A percentile compares a stretch with the other conserved stretches of the same genome.
These are phyloP conservation scores for Pichia cephalocereana DNA, from an alignment of 805 yeast species.

Conservation along the genomic window DNA sequence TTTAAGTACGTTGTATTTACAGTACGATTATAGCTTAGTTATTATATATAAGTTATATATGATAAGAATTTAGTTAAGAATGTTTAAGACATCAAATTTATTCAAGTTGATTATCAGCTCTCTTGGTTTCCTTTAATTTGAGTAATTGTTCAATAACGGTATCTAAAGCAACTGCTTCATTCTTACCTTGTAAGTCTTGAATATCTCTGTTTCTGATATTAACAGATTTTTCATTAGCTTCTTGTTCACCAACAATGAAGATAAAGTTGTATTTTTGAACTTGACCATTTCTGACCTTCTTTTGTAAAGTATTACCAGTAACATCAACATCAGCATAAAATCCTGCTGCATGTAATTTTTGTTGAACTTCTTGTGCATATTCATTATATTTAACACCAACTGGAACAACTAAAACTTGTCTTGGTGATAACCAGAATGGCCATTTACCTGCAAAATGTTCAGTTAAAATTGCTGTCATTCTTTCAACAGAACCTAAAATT, in stretches of 20 bases:
- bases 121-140: conserved; percentile 61
- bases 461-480: conserved; percentile 97
- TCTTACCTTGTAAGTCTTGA: conserved; percentile 86
- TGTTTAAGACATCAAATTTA: not conserved
- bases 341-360: conserved; percentile 58
- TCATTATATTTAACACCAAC: conserved; percentile 90
- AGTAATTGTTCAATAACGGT: conserved; percentile 62
- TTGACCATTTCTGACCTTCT: conserved; percentile 98
- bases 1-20: too few species aligned
- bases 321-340: conserved; percentile 91
- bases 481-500: conserved; percentile 93
- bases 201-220: conserved; percentile 97
- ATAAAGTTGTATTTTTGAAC: conserved; percentile 89
- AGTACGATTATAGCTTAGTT: too few species aligned
- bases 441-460: conserved; percentile 99
- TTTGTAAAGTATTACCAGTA: conserved; percentile 92
- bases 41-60: too few species aligned
- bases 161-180: conserved; percentile 67
- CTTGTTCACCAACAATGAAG: conserved; percentile 95
- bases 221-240: conserved; percentile 68
- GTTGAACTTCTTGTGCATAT: conserved; percentile 78
- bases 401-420: conserved; percentile 94
- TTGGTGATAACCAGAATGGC: conserved; percentile 99
- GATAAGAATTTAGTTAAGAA: too few species aligned
- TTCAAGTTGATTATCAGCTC: conserved; percentile 52